Base-by-base conservation (phyloP, 2,329 filamentous ascomycete species). In the Arthrobotrys pseudoclavata region DNA sequence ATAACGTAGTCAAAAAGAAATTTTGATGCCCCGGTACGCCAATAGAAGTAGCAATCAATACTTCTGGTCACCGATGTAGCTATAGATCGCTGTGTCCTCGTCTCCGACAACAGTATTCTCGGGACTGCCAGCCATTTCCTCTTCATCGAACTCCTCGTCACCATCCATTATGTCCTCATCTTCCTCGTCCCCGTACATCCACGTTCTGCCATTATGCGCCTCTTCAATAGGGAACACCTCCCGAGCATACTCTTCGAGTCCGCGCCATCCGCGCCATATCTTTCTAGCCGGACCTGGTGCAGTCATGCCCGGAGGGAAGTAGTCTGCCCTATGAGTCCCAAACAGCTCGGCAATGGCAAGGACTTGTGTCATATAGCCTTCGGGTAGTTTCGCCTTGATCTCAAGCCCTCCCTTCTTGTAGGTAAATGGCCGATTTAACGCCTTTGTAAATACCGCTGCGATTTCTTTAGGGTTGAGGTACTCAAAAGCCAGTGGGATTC, bases 191-290 rank as follows among this genome's bases (percentile, higher is more conserved):
- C 88, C 87, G 50, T 87, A 83, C 95, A 97, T 98, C 96, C 96
- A 99, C 15, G 91, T 93, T 82, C 96, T 85, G 4, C 95, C 95
- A 83, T 98, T 98, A 34, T 94, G 93, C 81, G 94, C 91, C 85
- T 99, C 96, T 84, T 99, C 96, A 12, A 97, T 88, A 0, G 93
- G 93, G 82, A 98, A 98, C 29, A 96, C 94, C 83, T 98, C 96
- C 60, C 92, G 88, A 0, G 95, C 95, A 83, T 98, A 99, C 84
- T 98, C 96, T 83, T 97, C 94, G 80, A 98, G 88, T 31, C 93
- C 92, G 68, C 96, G 88, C 80, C 93, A 93, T 3, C 94, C 96
- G 83, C 97, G 93, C 96, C 96, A 98, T 24, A 99, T 85, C 81
- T 91, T 88, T 79, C 95, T 86, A 0, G 94, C 92, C 80, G 93